A percentile compares a stretch with the other conserved stretches of the same genome.
Conservation (phyloP, 345 rosid genomes). For the Citrus mangshanensis region DNA sequence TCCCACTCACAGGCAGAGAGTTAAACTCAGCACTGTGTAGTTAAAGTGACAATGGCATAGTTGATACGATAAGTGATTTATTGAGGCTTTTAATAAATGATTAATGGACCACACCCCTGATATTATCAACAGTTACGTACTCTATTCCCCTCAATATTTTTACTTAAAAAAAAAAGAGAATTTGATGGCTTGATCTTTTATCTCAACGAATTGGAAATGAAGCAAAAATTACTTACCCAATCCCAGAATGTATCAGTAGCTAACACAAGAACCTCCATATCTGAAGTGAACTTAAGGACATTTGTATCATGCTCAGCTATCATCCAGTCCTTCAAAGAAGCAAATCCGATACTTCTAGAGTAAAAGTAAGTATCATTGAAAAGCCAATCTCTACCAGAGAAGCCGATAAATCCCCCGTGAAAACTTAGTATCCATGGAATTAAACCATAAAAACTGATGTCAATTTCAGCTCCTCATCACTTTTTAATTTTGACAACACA, state of each 20-base stretch:
- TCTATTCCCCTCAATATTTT: too few relatives aligned
- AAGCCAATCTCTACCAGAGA: too few relatives aligned
- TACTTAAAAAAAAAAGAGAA: not conserved
- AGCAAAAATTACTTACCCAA: constrained; percentile 30
- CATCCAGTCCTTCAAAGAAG: constrained; percentile 80
- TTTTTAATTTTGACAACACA: not conserved
- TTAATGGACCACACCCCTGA: too few relatives aligned
- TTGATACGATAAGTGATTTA: not conserved
- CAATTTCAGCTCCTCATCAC: constrained; percentile 3
- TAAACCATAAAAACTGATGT: not conserved
- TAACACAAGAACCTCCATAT: constrained; percentile 70
- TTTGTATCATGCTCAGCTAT: constrained; percentile 70
- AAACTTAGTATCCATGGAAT: not conserved
- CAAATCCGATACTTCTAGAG: constrained; percentile 80
- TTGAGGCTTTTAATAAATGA: too few relatives aligned
- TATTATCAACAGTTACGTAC: too few relatives aligned
- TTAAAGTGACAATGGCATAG: not conserved
- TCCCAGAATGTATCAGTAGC: constrained; percentile 91
- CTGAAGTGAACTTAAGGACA: constrained; percentile 39
- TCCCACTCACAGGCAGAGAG: too few relatives aligned
- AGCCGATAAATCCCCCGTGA: constrained; percentile 74
- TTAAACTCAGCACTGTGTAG: not conserved
- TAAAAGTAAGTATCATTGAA: constrained; percentile 36
- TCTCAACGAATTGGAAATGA: too few relatives aligned
- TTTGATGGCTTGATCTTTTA: too few relatives aligned